These are phyloP conservation scores for Rhizoctonia solani DNA, from an alignment of 1,284 basidiomycete genomes.

Conservation along the genomic window DNA sequence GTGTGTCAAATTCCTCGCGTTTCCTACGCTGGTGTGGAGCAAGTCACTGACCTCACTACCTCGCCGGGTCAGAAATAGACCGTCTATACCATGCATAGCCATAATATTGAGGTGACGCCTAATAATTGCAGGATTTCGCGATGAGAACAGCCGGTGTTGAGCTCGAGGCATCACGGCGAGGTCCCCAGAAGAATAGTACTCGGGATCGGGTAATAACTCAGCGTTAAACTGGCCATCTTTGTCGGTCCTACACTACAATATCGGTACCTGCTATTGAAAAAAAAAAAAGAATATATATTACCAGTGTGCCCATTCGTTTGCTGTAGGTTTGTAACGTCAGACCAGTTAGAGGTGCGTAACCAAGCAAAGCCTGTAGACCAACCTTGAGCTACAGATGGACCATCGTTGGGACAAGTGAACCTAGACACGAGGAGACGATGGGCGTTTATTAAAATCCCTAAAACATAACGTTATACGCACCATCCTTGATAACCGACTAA, in stretches of 20 bases:
- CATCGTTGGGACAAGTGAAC: slow-evolving; percentile 73
- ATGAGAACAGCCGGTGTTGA: slow-evolving; percentile 61
- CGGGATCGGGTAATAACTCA: slow-evolving; percentile 23
- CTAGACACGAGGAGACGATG: slow-evolving; percentile 47
- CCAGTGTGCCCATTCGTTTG: slow-evolving; percentile 21
- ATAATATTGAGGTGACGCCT: slow-evolving; percentile 79
- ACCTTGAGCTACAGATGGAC: slow-evolving; percentile 63
- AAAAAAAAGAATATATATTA: slow-evolving; percentile 38
- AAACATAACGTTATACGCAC: slow-evolving; percentile 46
- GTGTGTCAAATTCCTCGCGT: no score
- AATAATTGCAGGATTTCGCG: slow-evolving; percentile 70
- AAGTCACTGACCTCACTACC: slow-evolving; percentile 45
- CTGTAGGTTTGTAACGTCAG: background rate
- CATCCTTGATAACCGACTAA: slow-evolving; percentile 83
- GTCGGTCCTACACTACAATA: slow-evolving; percentile 65
- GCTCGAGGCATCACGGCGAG: slow-evolving; percentile 53
- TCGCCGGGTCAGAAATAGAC: slow-evolving; percentile 76
- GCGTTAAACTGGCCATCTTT: slow-evolving; percentile 47
- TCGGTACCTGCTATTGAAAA: slow-evolving; percentile 69
- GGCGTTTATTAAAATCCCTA: background rate
- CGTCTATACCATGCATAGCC: slow-evolving; percentile 75
- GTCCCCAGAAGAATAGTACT: slow-evolving; percentile 66
- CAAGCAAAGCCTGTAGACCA: slow-evolving; percentile 78
- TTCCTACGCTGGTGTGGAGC: background rate
- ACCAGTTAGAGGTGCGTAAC: background rate